Percentiles rank a stretch among this genome's conserved stretches.
phyloP scores from a whole-genome alignment of 257 asterid species.

The Solanum ahanhuiri region DNA sequence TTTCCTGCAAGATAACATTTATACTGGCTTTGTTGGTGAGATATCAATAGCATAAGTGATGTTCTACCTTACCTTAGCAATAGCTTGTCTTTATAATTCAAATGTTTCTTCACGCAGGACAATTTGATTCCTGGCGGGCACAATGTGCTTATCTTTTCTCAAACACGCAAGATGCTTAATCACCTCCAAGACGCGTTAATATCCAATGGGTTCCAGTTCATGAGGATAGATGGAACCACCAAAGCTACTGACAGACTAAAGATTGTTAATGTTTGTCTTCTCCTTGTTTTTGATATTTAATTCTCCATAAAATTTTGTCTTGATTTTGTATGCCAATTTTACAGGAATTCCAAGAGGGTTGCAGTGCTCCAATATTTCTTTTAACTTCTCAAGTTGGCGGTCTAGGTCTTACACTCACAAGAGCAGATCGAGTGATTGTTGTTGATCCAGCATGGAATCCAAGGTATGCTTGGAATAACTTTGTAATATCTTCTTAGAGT shows the following conservation, averaged over 20 bases:
- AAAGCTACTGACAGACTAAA: slow-evolving; percentile 65
- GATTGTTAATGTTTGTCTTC: slow-evolving; percentile 61
- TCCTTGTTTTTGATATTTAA: not conserved
- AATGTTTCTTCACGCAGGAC: slow-evolving; percentile 32
- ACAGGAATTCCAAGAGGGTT: slow-evolving; percentile 91
- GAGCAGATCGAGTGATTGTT: slow-evolving; percentile 94
- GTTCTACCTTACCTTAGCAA: not conserved
- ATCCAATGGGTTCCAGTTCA: slow-evolving; percentile 46
- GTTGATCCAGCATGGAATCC: slow-evolving; percentile 99
- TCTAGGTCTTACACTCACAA: slow-evolving; percentile 90
- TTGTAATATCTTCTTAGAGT: not conserved
- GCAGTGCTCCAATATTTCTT: slow-evolving; percentile 71
- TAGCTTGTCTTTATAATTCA: not conserved
- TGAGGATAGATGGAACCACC: slow-evolving; percentile 89
- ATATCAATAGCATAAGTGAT: not conserved
- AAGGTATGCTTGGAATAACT: slow-evolving; percentile 31
- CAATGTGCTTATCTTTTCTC: slow-evolving; percentile 88
- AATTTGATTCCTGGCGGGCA: slow-evolving; percentile 80
- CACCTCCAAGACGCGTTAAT: slow-evolving; percentile 67
- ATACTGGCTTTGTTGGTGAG: slow-evolving; percentile 69
- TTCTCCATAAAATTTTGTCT: not conserved
- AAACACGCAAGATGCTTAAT: slow-evolving; percentile 90
- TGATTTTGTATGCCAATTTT: slow-evolving; percentile 5
- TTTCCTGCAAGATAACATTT: slow-evolving; percentile 84
- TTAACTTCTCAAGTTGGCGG: slow-evolving; percentile 97